Percentiles rank a stretch among this genome's conserved stretches.
Conservation (phyloP, 75 land plant genomes). For the Pinus tabuliformis region DNA sequence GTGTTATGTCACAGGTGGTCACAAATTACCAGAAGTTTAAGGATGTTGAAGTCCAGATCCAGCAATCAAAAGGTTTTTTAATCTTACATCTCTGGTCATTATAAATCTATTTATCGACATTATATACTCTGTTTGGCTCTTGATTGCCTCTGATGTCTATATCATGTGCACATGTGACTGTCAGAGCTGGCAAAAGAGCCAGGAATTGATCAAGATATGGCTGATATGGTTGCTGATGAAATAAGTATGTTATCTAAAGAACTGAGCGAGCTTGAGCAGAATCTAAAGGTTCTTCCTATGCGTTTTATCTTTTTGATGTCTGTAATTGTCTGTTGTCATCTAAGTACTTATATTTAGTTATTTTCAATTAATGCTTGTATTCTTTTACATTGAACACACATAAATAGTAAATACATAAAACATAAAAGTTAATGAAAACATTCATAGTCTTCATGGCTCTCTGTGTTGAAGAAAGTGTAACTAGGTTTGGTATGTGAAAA, state of each 20-base stretch:
- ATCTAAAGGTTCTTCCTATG: constrained; percentile 63
- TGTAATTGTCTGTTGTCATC: not conserved
- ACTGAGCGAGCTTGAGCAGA: constrained; percentile 67
- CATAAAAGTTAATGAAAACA: too few species aligned
- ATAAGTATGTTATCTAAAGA: constrained; percentile 41
- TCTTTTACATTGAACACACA: not conserved
- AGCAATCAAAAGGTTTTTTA: constrained; percentile 72
- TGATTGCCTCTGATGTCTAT: not conserved
- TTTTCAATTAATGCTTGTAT: not conserved
- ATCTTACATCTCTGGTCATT: not conserved
- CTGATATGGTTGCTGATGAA: constrained; percentile 85
- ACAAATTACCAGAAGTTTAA: constrained; percentile 66
- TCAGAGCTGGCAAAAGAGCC: constrained; percentile 73
- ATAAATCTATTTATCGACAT: not conserved
- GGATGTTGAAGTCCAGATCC: constrained; percentile 69
- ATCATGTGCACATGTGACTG: not conserved
- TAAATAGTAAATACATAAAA: too few species aligned
- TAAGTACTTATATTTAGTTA: not conserved
- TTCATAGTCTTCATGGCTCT: too few species aligned
- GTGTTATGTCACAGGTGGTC: constrained; percentile 57
- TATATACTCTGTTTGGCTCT: constrained; percentile 2
- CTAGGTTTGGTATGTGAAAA: too few species aligned
- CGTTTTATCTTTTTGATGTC: not conserved
- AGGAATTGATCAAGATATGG: constrained; percentile 79
- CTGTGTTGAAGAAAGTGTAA: too few species aligned